Base-by-base conservation (phyloP, 441 rosid genomes). In the Gossypium trilobum region DNA sequence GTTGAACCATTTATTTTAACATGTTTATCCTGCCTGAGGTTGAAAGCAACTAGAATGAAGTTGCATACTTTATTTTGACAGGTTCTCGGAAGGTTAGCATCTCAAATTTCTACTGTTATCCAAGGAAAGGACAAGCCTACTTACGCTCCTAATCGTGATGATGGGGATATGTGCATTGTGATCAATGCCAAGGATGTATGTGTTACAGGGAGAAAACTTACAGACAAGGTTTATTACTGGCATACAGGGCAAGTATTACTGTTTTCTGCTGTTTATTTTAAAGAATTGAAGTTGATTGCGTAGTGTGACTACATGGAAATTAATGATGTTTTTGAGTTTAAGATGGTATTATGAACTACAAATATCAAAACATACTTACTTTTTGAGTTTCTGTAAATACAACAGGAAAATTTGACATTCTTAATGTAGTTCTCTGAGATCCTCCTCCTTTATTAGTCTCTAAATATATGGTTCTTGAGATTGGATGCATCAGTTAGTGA, bases 121-220 rank as follows among this genome's bases (percentile, higher is more conserved):
- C 99, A 93, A 81, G 98, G 98, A 73, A 95, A 95, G 81, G 98
- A 95, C 79, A 95, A 93, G 87, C 98, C 99, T 11, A 96, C 90
- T 5, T 93, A 91, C 54, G 77, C 97, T 58, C 95, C 99, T 20
- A 78, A 96, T 83, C 92, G 90, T 31, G 98, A 96, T 44, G 97
- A 93, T 82, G 98, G 97, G 9, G 99, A 96, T 77, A 88, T 93
- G 89, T 96, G 98, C 80, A 81, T 95, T 73, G 97, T 95, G 80
- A 84, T 95, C 77, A 93, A 96, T 86, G 98, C 98, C 19, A 96
- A 88, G 83, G 96, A 93, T 73, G 74, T 96, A 1, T 78, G 85
- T 75, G 87, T 95, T 70, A 93, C 98, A 0, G 99, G 98, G 74
- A 88, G 97, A 80, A 96, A 96, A 80, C 86, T 96, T 84, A 96